Percentiles rank a stretch among this genome's conserved stretches.
Conservation (phyloP, 345 rosid species). For the Populus pruinosa region DNA sequence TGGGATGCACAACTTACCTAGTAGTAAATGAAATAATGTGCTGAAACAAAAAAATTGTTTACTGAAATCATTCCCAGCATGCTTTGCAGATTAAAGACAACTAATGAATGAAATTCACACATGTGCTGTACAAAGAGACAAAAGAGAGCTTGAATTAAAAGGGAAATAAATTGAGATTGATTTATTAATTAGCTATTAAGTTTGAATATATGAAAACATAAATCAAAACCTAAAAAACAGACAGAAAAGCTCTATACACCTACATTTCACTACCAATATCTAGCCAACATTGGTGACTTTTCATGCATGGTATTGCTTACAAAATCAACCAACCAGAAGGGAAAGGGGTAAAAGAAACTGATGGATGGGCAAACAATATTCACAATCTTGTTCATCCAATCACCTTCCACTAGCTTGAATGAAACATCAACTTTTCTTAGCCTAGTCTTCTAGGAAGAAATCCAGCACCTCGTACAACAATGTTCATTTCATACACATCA, state of each 20-base stretch:
- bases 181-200: background rate
- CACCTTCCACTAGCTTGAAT: slow-evolving; percentile 3
- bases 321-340: background rate
- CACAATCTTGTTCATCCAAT: background rate
- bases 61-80: background rate
- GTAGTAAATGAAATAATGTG: background rate
- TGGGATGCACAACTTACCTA: background rate
- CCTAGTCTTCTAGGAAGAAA: slow-evolving; percentile 2
- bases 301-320: background rate
- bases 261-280: background rate
- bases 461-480: background rate
- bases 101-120: background rate
- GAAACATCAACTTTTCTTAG: background rate
- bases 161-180: background rate
- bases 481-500: background rate
- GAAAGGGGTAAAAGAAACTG: background rate
- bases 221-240: background rate
- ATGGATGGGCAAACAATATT: background rate
- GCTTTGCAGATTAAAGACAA: background rate
- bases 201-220: background rate
- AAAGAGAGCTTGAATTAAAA: background rate
- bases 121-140: background rate
- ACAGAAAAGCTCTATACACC: background rate
- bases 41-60: background rate
- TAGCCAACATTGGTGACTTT: background rate